Percentiles rank a stretch among this genome's conserved stretches.
These are phyloP conservation scores for Sporothrix mexicana DNA, from an alignment of 2,329 filamentous ascomycete species.

Conservation along the genomic window DNA sequence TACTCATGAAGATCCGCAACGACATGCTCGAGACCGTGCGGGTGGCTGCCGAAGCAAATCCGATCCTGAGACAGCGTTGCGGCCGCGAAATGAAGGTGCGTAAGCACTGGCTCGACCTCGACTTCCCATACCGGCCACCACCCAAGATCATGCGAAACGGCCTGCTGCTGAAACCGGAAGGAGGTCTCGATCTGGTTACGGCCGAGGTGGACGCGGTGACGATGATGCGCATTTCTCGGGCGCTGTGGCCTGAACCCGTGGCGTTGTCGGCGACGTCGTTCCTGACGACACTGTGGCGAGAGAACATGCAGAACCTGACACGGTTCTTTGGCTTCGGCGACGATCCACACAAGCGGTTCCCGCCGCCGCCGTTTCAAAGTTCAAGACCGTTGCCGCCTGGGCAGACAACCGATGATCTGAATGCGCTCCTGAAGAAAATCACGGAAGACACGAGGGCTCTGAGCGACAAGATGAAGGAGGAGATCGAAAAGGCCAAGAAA, in stretches of 20 bases:
- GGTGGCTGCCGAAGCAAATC: constrained; percentile 51
- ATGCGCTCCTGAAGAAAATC: too few species aligned
- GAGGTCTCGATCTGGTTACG: constrained; percentile 34
- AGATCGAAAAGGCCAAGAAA: constrained; percentile 41
- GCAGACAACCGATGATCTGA: too few species aligned
- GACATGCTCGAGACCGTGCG: constrained; percentile 54
- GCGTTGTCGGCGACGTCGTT: constrained; percentile 60
- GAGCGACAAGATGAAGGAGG: constrained; percentile 45
- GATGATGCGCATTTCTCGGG: constrained; percentile 51
- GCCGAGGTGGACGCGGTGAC: constrained; percentile 36
- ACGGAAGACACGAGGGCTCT: constrained; percentile 25
- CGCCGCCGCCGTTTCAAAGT: background rate
- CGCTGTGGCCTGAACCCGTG: constrained; percentile 60
- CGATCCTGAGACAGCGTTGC: constrained; percentile 50
- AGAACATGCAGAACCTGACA: constrained; percentile 52
- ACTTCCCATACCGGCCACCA: constrained; percentile 64
- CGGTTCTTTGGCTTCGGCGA: constrained; percentile 54
- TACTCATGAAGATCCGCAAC: constrained; percentile 55
- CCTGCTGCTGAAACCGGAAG: constrained; percentile 31
- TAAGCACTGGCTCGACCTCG: constrained; percentile 65
- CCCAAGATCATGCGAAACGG: constrained; percentile 65
- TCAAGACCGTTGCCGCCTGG: too few species aligned
- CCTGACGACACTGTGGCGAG: constrained; percentile 53
- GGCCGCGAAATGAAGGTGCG: constrained; percentile 57
- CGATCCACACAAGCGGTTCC: constrained; percentile 24